Evolutionary conservation across 768 basidiomycete species (phyloP), one percentile per base, ranked within the genome.

Genomic region (Lentinula guzmanii): DNA sequence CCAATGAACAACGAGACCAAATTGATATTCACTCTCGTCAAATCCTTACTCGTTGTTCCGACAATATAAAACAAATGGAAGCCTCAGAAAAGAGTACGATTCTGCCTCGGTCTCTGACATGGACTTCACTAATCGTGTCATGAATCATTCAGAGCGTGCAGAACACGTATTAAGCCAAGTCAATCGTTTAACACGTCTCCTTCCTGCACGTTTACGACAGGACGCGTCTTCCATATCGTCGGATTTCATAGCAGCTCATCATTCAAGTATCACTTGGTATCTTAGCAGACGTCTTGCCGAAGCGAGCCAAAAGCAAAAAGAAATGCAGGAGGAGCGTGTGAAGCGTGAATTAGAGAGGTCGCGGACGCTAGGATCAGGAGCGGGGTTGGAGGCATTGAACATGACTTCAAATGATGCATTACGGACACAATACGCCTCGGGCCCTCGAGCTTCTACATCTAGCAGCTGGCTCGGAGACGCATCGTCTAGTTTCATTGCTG

Each of bases 271-370:
- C 65, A 91, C 93, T 11, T 95, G 94, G 89, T 95, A 88, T 74
- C 84, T 99, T 60, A 89, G 83, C 69, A 82, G 89, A 55, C 84
- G 90, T 42, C 80, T 99, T 41, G 82, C 93, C 0, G 85, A 90
- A 64, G 84, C 88, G 28, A 89, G 91, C 66, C 86, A 92, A 68
- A 79, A 70, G 15, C 89, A 96, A 66, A 89, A 89, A 65, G 87
- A 91, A 65, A 83, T 98, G 78, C 97, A 99, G 74, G 96, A 98
- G 72, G 93, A 96, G 71, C 87, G 97, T 53, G 82, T 95, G 59
- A 89, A 87, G 70, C 85, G 96, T 4, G 91, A 96, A 68, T 74
- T 90, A 62, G 97, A 98, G 70, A 81, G 93, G 62, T 85, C 88
- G 11, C 83, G 82, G 61, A 91, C 90, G 1, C 81, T 98, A 10